Evolutionary conservation across 495 filamentous ascomycete species (phyloP).

Genomic region (Trichoderma asperelloides): DNA sequence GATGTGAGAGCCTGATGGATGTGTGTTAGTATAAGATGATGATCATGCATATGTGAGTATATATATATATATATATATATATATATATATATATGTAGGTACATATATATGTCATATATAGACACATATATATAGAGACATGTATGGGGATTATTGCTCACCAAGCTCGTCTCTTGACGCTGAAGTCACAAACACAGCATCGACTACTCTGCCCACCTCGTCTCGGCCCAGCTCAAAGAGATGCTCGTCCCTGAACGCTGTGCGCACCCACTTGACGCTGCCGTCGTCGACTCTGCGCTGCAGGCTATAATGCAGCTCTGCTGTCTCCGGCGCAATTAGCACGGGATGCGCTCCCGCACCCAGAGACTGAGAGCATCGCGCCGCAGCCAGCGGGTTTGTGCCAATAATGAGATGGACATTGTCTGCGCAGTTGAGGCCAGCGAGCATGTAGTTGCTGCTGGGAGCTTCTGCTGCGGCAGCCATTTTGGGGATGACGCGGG

Average conservation of each 20-base stretch:
- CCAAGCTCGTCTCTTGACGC: conserved; percentile 36
- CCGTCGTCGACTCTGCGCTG: conserved; percentile 63
- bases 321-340: conserved; percentile 63
- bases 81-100: too few relatives aligned
- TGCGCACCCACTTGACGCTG: conserved; percentile 61
- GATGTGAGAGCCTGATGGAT: conserved; percentile 49
- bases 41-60: too few relatives aligned
- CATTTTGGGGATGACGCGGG: background rate
- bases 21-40: background rate
- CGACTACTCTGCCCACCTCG: conserved; percentile 71
- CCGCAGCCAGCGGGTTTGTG: conserved; percentile 74
- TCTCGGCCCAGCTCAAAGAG: conserved; percentile 66
- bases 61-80: too few relatives aligned
- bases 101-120: too few relatives aligned
- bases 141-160: conserved; percentile 24
- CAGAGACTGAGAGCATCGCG: conserved; percentile 70
- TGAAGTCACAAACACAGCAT: conserved; percentile 84
- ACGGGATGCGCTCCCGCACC: conserved; percentile 81
- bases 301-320: conserved; percentile 62
- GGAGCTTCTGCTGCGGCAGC: background rate
- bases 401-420: conserved; percentile 86
- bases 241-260: conserved; percentile 64
- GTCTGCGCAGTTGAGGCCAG: conserved; percentile 61
- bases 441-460: conserved; percentile 52
- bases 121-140: too few relatives aligned